Evolutionary conservation across 202 grass and related monocot species (phyloP), one percentile per base, ranked within the genome.

Genomic region (Miscanthus sacchariflorus): DNA sequence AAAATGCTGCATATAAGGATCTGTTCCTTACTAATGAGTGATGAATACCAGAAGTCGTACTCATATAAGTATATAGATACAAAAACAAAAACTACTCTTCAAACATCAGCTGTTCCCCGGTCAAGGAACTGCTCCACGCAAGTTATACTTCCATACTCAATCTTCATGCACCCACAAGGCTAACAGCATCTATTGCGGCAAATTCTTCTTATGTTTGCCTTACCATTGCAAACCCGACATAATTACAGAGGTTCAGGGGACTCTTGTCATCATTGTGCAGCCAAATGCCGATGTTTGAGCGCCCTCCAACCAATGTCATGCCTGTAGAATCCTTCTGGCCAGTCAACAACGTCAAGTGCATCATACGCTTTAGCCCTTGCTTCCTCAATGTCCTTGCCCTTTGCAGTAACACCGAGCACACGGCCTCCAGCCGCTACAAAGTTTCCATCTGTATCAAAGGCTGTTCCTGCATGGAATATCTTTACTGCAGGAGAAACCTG

Each of bases 291-390:
- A 76, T 76, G 21, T 76, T 49, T 81, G 13, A 95, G 48, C 3
- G 88, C 93, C 77, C 91, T 90, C 91, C 95, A 95, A 23, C 95
- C 95, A 44, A 98, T 98, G 76, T 95, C 93, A 33, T 48, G 86
- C 77, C 95, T 90, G 72, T 83, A 95, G 72, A 93, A 98, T 43
- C 95, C 93, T 91, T 93, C 91, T 0, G 90, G 90, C 93, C 95
- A 98, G 56, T 95, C 78, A 68, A 98, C 84, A 54, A 80, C 78
- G 40, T 98, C 82, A 2, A 87, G 81, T 5, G 87, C 93, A 46
- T 83, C 87, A 19, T 95, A 98, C 64, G 78, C 93, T 83, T 89
- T 92, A 42, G 66, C 39, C 59, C 86, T 76, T 27, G 90, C 95
- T 93, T 95, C 95, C 27, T 93, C 71, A 52, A 95, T 89, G 68